These are phyloP conservation scores for Rosa lucieae DNA, from an alignment of 306 rosid species.

Conservation along the genomic window DNA sequence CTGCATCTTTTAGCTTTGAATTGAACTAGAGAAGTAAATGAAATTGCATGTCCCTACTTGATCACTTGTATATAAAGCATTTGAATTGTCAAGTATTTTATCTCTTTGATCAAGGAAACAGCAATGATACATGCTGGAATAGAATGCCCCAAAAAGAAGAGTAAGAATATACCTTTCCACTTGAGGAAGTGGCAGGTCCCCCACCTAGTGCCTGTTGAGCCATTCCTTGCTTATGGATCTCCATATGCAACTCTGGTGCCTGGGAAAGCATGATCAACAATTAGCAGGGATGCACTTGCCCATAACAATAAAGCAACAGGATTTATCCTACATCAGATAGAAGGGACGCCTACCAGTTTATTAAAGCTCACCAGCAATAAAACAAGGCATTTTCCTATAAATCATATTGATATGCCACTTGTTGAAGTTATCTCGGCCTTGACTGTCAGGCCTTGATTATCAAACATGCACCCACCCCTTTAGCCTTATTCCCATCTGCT, in stretches of 20 bases:
- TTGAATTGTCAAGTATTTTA: neutral
- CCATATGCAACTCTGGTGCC: conserved; percentile 77
- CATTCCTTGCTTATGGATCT: conserved; percentile 62
- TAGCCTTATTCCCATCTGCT: neutral
- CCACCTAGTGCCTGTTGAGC: conserved; percentile 49
- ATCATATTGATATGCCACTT: neutral
- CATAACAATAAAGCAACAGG: neutral
- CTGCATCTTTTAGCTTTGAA: neutral
- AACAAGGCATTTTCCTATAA: neutral
- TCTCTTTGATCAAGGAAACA: neutral
- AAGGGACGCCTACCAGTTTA: neutral
- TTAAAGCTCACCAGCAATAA: neutral
- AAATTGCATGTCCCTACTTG: neutral
- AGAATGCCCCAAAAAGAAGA: neutral
- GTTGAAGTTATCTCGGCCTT: neutral
- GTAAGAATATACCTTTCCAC: conserved; percentile 46
- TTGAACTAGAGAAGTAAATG: neutral
- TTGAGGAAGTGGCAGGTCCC: conserved; percentile 49
- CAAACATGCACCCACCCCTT: neutral
- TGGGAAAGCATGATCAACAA: conserved; percentile 21
- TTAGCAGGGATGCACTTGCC: conserved; percentile 4
- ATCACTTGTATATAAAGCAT: neutral
- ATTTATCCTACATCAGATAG: neutral
- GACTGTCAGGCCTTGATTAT: neutral
- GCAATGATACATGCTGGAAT: neutral